These are phyloP conservation scores for Rhizopogon salebrosus DNA, from an alignment of 768 basidiomycete genomes.

Conservation along the genomic window DNA sequence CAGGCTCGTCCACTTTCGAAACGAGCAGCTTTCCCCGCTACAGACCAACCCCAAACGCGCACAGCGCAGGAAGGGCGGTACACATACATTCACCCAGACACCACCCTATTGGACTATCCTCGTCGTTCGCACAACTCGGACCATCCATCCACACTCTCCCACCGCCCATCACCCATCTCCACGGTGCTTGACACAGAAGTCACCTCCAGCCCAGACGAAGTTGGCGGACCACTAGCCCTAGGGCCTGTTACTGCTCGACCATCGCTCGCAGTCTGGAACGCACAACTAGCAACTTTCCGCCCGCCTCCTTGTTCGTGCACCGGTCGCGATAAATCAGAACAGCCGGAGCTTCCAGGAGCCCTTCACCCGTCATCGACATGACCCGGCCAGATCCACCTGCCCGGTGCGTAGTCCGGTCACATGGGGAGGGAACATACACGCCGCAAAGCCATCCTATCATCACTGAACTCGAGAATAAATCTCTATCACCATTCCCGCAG, in stretches of 20 bases:
- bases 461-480: conserved; percentile 49
- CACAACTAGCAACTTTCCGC: conserved; percentile 8
- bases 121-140: conserved; percentile 28
- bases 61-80: conserved; percentile 20
- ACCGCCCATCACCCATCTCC: conserved; percentile 15
- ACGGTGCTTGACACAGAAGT: conserved; percentile 6
- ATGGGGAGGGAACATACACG: conserved; percentile 4
- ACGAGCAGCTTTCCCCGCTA: conserved; percentile 35
- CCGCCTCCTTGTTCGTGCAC: conserved; percentile 31
- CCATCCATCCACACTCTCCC: conserved; percentile 17
- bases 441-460: conserved; percentile 22
- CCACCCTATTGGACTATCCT: conserved; percentile 31
- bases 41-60: conserved; percentile 16
- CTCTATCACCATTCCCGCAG: conserved; percentile 48
- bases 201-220: not conserved
- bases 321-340: conserved; percentile 16
- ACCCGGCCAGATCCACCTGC: not conserved
- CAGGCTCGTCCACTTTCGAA: conserved; percentile 36
- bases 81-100: conserved; percentile 28
- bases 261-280: conserved; percentile 29
- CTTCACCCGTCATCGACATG: conserved; percentile 11
- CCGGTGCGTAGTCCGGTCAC: conserved; percentile 19
- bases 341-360: conserved; percentile 13
- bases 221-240: not conserved
- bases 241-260: not conserved